phyloP scores from a whole-genome alignment of 108 stramenopile species.

The Hondaea fermentalgiana region DNA sequence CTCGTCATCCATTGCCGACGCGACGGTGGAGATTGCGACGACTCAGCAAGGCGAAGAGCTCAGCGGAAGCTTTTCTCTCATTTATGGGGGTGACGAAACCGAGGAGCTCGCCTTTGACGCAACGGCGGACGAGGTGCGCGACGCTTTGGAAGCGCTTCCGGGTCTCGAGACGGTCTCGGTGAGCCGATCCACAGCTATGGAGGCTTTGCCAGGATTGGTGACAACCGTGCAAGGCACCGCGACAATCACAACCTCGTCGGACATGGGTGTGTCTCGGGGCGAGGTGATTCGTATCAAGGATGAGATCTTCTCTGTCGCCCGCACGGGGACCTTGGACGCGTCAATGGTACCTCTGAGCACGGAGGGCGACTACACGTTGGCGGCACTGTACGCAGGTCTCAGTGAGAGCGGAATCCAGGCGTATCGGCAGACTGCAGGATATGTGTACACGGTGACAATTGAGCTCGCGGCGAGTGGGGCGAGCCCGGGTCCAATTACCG shows the following conservation, averaged over 20 bases:
- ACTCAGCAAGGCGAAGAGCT: conserved; percentile 60
- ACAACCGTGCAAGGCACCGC: not conserved
- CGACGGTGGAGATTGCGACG: conserved; percentile 39
- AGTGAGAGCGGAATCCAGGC: not conserved
- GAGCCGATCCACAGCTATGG: not conserved
- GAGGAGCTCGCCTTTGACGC: conserved; percentile 53
- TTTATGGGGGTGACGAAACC: conserved; percentile 48
- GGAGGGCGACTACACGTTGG: not conserved
- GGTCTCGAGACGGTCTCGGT: conserved; percentile 24
- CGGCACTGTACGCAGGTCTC: too few species aligned
- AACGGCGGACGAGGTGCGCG: conserved; percentile 41
- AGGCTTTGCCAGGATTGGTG: not conserved
- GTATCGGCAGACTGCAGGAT: not conserved
- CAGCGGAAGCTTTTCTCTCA: conserved; percentile 52
- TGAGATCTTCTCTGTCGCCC: not conserved
- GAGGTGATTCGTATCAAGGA: not conserved
- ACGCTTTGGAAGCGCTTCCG: conserved; percentile 38
- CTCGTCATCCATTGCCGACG: conserved; percentile 49
- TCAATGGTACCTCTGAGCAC: not conserved
- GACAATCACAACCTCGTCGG: not conserved
- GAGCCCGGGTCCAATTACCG: conserved; percentile 13
- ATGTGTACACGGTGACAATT: not conserved
- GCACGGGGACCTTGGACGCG: not conserved
- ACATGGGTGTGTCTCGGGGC: not conserved
- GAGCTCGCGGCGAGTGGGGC: not conserved